These are phyloP conservation scores for Porphyrellus cyaneotinctus DNA, from an alignment of 768 basidiomycete genomes.

Conservation along the genomic window DNA sequence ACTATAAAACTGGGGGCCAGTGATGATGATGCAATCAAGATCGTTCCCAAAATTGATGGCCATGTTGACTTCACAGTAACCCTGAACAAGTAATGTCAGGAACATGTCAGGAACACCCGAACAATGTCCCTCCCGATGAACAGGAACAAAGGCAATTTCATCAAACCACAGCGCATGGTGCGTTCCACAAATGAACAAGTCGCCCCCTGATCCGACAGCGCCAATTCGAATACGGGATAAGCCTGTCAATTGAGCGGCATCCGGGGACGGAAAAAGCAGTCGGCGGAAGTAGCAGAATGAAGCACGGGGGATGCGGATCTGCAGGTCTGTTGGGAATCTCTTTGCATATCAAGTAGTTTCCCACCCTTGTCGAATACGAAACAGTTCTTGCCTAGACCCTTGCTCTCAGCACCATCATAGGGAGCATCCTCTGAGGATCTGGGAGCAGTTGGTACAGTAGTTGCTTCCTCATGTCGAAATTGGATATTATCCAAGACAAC, in stretches of 20 bases:
- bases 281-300: too few relatives aligned
- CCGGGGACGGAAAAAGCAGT: too few relatives aligned
- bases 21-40: slow-evolving; percentile 3
- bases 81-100: slow-evolving; percentile 4
- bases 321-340: slow-evolving; percentile 81
- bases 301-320: too few relatives aligned
- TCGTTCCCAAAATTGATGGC: neutral
- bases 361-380: slow-evolving; percentile 93
- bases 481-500: neutral
- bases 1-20: neutral
- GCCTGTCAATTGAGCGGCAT: too few relatives aligned
- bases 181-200: too few relatives aligned
- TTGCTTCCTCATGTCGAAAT: slow-evolving; percentile 52
- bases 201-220: too few relatives aligned
- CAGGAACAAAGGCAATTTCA: too few relatives aligned
- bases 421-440: slow-evolving; percentile 77
- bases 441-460: slow-evolving; percentile 85
- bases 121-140: too few relatives aligned
- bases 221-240: too few relatives aligned
- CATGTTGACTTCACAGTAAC: slow-evolving; percentile 9
- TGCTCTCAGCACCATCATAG: slow-evolving; percentile 78
- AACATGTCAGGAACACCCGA: too few relatives aligned
- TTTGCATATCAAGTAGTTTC: slow-evolving; percentile 79
- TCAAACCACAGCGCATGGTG: too few relatives aligned
- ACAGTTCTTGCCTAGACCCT: slow-evolving; percentile 88